phyloP scores from a whole-genome alignment of 305 asterid genomes.

The Petunia hybrid region DNA sequence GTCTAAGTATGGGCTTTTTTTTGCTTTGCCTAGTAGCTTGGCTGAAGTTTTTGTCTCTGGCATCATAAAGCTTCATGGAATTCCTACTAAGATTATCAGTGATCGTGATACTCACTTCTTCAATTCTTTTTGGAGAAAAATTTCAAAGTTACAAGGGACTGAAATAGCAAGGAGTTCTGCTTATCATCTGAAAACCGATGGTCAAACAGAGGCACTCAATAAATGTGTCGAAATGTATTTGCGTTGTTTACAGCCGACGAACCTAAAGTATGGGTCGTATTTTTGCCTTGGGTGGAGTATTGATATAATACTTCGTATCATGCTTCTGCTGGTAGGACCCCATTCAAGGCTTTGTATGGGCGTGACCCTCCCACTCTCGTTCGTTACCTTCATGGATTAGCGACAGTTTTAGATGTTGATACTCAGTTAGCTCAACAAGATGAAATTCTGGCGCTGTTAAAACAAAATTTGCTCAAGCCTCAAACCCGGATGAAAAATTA shows the following conservation, averaged over 20 bases:
- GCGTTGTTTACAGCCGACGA: background rate
- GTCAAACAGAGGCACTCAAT: constrained; percentile 1
- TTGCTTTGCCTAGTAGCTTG: background rate
- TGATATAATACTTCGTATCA: background rate
- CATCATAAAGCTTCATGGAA: background rate
- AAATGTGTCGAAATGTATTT: background rate
- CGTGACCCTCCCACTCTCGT: background rate
- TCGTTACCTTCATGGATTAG: background rate
- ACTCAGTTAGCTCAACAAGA: background rate
- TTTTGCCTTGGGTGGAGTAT: background rate
- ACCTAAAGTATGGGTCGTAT: background rate
- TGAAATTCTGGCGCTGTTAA: background rate
- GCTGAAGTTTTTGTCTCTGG: background rate
- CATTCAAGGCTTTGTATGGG: background rate
- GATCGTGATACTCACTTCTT: background rate
- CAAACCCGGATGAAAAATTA: background rate
- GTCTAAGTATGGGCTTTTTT: background rate
- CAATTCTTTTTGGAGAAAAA: background rate
- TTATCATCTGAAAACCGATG: background rate
- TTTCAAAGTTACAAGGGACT: background rate
- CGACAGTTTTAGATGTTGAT: background rate
- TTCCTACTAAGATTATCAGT: background rate
- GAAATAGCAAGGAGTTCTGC: background rate
- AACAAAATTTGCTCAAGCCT: background rate
- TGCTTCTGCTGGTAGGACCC: background rate